Evolutionary conservation across 2,329 filamentous ascomycete species (phyloP).

Genomic region (Paecilomyces formosus): DNA sequence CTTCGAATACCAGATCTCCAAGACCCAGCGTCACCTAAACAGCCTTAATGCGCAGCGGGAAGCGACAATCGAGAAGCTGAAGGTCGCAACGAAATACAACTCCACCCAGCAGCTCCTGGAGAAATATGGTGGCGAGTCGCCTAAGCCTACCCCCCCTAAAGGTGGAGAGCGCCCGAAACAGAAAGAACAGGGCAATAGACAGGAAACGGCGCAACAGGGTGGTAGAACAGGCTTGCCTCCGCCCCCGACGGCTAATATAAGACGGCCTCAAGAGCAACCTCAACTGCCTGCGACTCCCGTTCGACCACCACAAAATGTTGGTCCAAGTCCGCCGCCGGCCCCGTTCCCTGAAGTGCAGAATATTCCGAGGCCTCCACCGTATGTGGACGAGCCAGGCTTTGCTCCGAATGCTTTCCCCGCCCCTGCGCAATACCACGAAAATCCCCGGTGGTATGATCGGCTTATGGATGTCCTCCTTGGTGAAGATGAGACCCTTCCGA

Average conservation of each 20-base stretch:
- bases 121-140: constrained; percentile 74
- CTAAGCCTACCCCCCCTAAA: constrained; percentile 25
- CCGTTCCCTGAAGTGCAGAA: constrained; percentile 4
- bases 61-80: constrained; percentile 86
- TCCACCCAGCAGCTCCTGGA: constrained; percentile 87
- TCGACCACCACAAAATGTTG: constrained; percentile 11
- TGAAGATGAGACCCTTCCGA: constrained; percentile 86
- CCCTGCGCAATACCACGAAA: constrained; percentile 26
- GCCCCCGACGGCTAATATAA: constrained; percentile 60
- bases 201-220: not conserved
- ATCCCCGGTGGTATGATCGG: constrained; percentile 83
- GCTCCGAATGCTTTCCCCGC: constrained; percentile 41
- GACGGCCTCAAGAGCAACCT: constrained; percentile 13
- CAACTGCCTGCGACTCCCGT: constrained; percentile 20
- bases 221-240: constrained; percentile 48
- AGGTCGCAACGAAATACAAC: constrained; percentile 91
- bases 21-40: constrained; percentile 61
- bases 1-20: constrained; percentile 75
- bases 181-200: constrained; percentile 2
- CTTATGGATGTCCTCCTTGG: constrained; percentile 86
- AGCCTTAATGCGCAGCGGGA: constrained; percentile 70
- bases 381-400: constrained; percentile 35
- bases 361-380: constrained; percentile 9
- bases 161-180: constrained; percentile 5
- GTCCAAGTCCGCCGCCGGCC: constrained; percentile 19